These are phyloP conservation scores for Trichoderma semiorbis DNA, from an alignment of 2,329 filamentous ascomycete genomes.

Conservation along the genomic window DNA sequence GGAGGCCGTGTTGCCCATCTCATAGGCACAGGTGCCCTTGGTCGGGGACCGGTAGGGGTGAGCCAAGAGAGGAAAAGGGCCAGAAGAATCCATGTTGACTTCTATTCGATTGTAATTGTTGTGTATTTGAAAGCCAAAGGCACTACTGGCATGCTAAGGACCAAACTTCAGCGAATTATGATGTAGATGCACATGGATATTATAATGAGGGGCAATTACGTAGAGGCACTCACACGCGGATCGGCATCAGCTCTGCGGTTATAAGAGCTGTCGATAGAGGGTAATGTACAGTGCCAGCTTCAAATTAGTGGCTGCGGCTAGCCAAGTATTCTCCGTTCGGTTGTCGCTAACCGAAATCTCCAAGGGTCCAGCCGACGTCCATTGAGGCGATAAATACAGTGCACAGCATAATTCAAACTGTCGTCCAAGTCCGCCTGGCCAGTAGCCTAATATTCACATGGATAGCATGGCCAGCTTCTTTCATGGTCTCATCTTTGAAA, in stretches of 20 bases:
- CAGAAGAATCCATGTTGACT: slow-evolving; percentile 27
- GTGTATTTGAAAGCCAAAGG: neutral
- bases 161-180: neutral
- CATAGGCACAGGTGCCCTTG: slow-evolving; percentile 44
- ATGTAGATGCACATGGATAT: neutral
- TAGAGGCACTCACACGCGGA: neutral
- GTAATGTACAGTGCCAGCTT: neutral
- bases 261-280: neutral
- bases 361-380: neutral
- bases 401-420: neutral
- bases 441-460: neutral
- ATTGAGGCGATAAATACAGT: neutral
- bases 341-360: neutral
- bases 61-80: slow-evolving; percentile 42
- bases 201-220: slow-evolving; percentile 3
- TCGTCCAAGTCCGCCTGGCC: neutral
- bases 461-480: neutral
- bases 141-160: neutral
- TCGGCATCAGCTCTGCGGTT: neutral
- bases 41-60: slow-evolving; percentile 45
- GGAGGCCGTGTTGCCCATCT: slow-evolving; percentile 39
- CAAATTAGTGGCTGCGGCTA: neutral
- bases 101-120: neutral
- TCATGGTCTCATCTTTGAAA: neutral
- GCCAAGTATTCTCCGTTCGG: neutral